Conservation (phyloP, 768 basidiomycete genomes). For the Panaeolus papilionaceus region DNA sequence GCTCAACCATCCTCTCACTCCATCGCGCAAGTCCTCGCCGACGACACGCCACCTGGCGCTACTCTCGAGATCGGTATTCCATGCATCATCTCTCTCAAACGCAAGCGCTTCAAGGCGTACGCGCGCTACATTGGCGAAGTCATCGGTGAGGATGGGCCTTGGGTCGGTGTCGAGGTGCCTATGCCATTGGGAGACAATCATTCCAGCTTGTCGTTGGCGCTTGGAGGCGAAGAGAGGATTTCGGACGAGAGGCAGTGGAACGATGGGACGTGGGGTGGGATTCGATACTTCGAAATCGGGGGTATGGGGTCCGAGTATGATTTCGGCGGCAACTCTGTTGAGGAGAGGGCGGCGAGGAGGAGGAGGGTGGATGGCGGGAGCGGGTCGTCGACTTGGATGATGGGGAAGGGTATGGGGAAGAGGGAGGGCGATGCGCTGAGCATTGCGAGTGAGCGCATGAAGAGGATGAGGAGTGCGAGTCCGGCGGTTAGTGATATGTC, state of each 20-base stretch:
- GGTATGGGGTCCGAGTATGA: conserved; percentile 61
- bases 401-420: conserved; percentile 42
- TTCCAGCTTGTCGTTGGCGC: conserved; percentile 9
- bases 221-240: conserved; percentile 22
- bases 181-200: conserved; percentile 49
- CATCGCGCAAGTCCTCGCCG: conserved; percentile 25
- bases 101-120: conserved; percentile 84
- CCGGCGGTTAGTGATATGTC: conserved; percentile 65
- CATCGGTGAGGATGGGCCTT: conserved; percentile 79
- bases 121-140: conserved; percentile 91
- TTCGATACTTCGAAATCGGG: conserved; percentile 85
- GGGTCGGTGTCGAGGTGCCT: conserved; percentile 93
- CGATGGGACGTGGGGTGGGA: conserved; percentile 83
- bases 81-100: conserved; percentile 86
- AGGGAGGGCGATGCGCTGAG: conserved; percentile 50
- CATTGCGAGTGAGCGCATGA: conserved; percentile 68
- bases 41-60: conserved; percentile 57
- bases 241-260: conserved; percentile 79
- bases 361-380: conserved; percentile 46
- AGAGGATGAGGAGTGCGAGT: conserved; percentile 73
- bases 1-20: conserved; percentile 20
- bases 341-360: conserved; percentile 54
- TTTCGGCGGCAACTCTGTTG: conserved; percentile 39
- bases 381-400: conserved; percentile 28
- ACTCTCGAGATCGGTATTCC: conserved; percentile 89